Conservation (phyloP, 2,329 filamentous ascomycete genomes). For the Teratosphaeria epicoccoides region DNA sequence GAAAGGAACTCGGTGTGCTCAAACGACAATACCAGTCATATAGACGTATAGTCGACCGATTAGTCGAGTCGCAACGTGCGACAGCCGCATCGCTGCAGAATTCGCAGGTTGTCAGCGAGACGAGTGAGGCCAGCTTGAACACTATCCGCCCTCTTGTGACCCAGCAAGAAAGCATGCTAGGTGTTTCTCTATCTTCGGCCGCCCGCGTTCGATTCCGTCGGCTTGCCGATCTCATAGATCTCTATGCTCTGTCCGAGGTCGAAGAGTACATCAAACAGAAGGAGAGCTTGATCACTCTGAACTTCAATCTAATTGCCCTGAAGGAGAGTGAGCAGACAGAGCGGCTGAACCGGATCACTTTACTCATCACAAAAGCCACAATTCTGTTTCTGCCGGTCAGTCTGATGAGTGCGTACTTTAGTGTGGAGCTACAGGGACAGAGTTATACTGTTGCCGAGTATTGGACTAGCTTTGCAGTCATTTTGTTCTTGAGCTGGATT, state of each 20-base stretch:
- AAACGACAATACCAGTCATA: conserved; percentile 53
- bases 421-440: conserved; percentile 50
- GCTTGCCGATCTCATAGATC: conserved; percentile 47
- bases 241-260: conserved; percentile 53
- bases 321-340: conserved; percentile 65
- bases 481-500: conserved; percentile 50
- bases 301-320: conserved; percentile 67
- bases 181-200: conserved; percentile 36
- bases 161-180: conserved; percentile 29
- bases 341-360: conserved; percentile 58
- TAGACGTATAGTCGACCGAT: conserved; percentile 48
- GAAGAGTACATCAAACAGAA: conserved; percentile 58
- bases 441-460: conserved; percentile 54
- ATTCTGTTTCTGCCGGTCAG: conserved; percentile 67
- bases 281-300: conserved; percentile 59
- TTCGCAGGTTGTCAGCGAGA: conserved; percentile 27
- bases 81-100: conserved; percentile 35
- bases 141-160: conserved; percentile 18
- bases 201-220: conserved; percentile 50
- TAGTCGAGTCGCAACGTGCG: conserved; percentile 38
- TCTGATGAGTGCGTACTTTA: conserved; percentile 66
- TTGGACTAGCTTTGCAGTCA: conserved; percentile 57
- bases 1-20: conserved; percentile 49
- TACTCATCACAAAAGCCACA: conserved; percentile 62
- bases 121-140: conserved; percentile 11